A percentile compares a stretch with the other conserved stretches of the same genome.
Conservation (phyloP, 192 early-diverging fungal genomes). For the Entomortierella parvispora region DNA sequence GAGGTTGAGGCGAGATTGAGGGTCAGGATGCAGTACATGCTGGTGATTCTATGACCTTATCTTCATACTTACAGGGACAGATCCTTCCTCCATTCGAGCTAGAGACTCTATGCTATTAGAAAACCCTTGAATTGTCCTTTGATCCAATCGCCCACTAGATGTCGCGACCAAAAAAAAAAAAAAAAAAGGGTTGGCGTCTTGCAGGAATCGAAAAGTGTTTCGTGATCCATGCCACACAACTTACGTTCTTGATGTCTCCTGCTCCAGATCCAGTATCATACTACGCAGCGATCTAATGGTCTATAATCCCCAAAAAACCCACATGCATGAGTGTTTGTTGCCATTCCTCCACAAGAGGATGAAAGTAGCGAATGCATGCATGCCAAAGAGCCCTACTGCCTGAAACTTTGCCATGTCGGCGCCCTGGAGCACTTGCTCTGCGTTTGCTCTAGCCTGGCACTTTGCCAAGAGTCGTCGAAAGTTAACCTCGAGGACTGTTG, state of each 20-base stretch:
- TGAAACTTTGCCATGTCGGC: conserved; percentile 24
- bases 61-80: too few species aligned
- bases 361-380: neutral
- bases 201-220: neutral
- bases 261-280: conserved; percentile 24
- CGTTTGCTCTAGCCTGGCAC: conserved; percentile 23
- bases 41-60: neutral
- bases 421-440: conserved; percentile 41
- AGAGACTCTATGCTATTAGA: neutral
- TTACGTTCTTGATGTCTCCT: conserved; percentile 25
- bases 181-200: neutral
- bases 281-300: conserved; percentile 23
- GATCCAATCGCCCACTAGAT: too few species aligned
- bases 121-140: neutral
- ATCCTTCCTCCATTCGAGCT: too few species aligned
- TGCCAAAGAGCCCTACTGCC: conserved; percentile 5
- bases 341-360: too few species aligned
- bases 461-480: conserved; percentile 39
- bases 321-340: neutral
- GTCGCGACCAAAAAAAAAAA: too few species aligned
- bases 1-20: neutral
- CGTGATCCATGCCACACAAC: neutral
- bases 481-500: conserved; percentile 35
- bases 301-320: neutral
- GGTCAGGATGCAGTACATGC: neutral